Percentiles rank a stretch among this genome's conserved stretches.
Conservation (phyloP, 352 stramenopile genomes). For the Thraustochytrium sp. region DNA sequence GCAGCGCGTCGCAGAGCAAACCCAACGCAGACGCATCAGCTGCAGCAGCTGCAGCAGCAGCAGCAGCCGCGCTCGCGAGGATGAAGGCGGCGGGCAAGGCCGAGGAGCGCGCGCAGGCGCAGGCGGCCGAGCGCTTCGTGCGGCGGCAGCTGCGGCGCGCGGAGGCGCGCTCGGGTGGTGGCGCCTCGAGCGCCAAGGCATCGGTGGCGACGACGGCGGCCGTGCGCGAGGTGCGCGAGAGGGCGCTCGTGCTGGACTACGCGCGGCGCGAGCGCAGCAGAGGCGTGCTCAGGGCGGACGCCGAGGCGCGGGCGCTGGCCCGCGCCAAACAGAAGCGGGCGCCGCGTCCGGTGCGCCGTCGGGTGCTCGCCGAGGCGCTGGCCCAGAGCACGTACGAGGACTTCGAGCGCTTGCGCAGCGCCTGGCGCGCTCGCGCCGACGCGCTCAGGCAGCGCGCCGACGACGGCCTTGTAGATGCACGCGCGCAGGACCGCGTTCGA, state of each 20-base stretch:
- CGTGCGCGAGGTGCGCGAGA: neutral
- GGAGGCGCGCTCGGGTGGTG: neutral
- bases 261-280: neutral
- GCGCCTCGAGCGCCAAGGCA: neutral
- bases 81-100: too few relatives aligned
- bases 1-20: too few relatives aligned
- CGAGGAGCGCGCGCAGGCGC: neutral
- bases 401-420: neutral
- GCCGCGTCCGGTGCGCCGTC: neutral
- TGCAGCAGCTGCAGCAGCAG: too few relatives aligned
- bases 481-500: too few relatives aligned
- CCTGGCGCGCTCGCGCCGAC: neutral
- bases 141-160: neutral
- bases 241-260: neutral
- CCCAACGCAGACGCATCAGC: too few relatives aligned
- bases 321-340: neutral
- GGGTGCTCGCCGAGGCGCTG: neutral
- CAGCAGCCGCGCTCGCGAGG: too few relatives aligned
- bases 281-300: neutral
- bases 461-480: too few relatives aligned
- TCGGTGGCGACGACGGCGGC: neutral
- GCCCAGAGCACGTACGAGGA: neutral
- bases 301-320: neutral
- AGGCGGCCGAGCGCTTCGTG: neutral
- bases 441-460: too few relatives aligned